Evolutionary conservation across 257 asterid species (phyloP).

Genomic region (Anisodus tanguticus): DNA sequence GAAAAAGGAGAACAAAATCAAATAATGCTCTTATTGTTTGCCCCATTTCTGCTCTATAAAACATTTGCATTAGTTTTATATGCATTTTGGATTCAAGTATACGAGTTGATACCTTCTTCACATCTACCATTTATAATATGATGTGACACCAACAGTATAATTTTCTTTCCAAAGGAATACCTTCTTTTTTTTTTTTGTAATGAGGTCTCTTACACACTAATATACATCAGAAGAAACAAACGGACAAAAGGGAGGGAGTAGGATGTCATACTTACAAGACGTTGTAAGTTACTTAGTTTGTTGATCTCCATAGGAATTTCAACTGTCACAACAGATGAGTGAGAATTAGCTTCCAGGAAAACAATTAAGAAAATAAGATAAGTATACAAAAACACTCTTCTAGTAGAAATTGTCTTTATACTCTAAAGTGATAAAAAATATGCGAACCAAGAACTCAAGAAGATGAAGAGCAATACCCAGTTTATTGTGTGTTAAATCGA

Average conservation of each 20-base stretch:
- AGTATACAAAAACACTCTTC: not conserved
- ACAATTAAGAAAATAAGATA: constrained; percentile 27
- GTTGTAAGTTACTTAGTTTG: constrained; percentile 86
- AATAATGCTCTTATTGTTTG: not conserved
- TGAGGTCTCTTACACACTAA: not conserved
- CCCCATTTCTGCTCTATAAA: not conserved
- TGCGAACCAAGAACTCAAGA: constrained; percentile 27
- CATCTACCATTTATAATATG: not conserved
- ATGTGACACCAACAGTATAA: not conserved
- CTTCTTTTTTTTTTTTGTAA: not conserved
- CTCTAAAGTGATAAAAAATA: not conserved
- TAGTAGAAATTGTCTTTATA: not conserved
- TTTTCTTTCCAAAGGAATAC: not conserved
- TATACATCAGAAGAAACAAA: not conserved
- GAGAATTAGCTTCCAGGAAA: constrained; percentile 28
- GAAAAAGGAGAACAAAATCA: not conserved
- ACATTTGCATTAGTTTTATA: not conserved
- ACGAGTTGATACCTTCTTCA: not conserved
- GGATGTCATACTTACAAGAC: constrained; percentile 65
- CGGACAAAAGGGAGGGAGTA: not conserved
- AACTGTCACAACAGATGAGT: constrained; percentile 55
- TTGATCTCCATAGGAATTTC: constrained; percentile 79
- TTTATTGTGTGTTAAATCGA: constrained; percentile 85
- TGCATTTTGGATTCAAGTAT: not conserved
- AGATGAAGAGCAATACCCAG: constrained; percentile 51